Conservation (phyloP, 768 basidiomycete genomes). For the Lactarius indigo region DNA sequence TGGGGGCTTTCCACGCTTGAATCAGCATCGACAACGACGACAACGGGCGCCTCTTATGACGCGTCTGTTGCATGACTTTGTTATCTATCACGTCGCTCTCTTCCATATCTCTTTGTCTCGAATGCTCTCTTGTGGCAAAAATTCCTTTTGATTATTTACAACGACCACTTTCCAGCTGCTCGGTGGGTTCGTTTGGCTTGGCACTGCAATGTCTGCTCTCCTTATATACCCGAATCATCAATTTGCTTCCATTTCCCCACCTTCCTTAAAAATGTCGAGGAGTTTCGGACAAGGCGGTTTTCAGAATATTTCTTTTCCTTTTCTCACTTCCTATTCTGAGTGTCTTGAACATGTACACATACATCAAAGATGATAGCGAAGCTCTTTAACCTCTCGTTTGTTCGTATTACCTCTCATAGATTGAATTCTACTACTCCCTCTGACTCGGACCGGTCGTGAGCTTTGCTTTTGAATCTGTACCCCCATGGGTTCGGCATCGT, state of each 20-base stretch:
- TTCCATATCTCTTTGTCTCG: constrained; percentile 11
- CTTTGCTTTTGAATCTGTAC: neutral
- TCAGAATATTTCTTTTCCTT: constrained; percentile 1
- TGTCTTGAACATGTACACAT: constrained; percentile 22
- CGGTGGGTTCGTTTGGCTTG: constrained; percentile 18
- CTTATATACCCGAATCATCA: constrained; percentile 25
- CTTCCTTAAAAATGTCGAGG: constrained; percentile 11
- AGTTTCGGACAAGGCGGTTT: constrained; percentile 15
- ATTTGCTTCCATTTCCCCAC: constrained; percentile 23
- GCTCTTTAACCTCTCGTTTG: neutral
- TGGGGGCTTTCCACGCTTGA: constrained; percentile 61
- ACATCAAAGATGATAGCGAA: constrained; percentile 9
- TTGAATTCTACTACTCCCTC: neutral
- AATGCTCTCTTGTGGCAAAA: constrained; percentile 13
- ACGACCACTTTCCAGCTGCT: constrained; percentile 15
- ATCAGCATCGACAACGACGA: constrained; percentile 21
- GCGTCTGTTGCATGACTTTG: constrained; percentile 19
- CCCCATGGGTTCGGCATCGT: constrained; percentile 15
- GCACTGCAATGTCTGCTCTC: constrained; percentile 22
- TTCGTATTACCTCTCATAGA: constrained; percentile 2
- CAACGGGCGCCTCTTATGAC: neutral
- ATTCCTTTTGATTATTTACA: constrained; percentile 20
- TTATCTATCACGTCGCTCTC: constrained; percentile 22
- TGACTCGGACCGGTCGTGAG: neutral
- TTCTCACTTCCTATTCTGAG: neutral